phyloP scores from a whole-genome alignment of 257 asterid species.

The Solanum sparsipilum region DNA sequence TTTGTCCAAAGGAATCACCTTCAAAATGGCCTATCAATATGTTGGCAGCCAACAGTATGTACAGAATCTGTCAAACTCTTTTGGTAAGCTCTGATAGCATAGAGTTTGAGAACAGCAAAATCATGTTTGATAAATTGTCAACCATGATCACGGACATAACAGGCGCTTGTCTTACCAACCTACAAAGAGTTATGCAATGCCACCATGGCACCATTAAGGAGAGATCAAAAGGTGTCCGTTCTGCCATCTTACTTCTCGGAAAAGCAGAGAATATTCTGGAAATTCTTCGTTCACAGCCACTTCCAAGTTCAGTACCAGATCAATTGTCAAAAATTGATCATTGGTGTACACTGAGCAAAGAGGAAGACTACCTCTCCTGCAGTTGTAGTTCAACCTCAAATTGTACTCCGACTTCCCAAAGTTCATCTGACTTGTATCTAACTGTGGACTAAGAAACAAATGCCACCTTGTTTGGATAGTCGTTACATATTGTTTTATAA shows the following conservation, averaged over 20 bases:
- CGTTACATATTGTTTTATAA: neutral
- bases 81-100: slow-evolving; percentile 15
- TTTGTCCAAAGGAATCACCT: slow-evolving; percentile 31
- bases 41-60: slow-evolving; percentile 72
- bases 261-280: slow-evolving; percentile 49
- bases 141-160: slow-evolving; percentile 41
- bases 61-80: slow-evolving; percentile 61
- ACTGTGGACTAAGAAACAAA: slow-evolving; percentile 27
- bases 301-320: slow-evolving; percentile 32
- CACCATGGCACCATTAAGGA: slow-evolving; percentile 41
- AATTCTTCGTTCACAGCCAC: slow-evolving; percentile 33
- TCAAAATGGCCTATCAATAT: slow-evolving; percentile 53
- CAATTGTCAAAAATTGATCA: slow-evolving; percentile 36
- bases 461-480: neutral
- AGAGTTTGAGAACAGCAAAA: slow-evolving; percentile 18
- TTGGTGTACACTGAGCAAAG: slow-evolving; percentile 41
- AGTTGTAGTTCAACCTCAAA: neutral
- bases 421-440: slow-evolving; percentile 32
- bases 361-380: slow-evolving; percentile 19
- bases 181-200: slow-evolving; percentile 40
- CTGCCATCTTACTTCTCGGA: slow-evolving; percentile 51
- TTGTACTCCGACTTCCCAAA: slow-evolving; percentile 6
- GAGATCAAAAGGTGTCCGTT: slow-evolving; percentile 39
- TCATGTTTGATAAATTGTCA: slow-evolving; percentile 29
- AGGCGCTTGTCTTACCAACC: slow-evolving; percentile 67